phyloP scores from a whole-genome alignment of 1,139 yeast genomes.

The Yamadazyma kanchanaburiensis region DNA sequence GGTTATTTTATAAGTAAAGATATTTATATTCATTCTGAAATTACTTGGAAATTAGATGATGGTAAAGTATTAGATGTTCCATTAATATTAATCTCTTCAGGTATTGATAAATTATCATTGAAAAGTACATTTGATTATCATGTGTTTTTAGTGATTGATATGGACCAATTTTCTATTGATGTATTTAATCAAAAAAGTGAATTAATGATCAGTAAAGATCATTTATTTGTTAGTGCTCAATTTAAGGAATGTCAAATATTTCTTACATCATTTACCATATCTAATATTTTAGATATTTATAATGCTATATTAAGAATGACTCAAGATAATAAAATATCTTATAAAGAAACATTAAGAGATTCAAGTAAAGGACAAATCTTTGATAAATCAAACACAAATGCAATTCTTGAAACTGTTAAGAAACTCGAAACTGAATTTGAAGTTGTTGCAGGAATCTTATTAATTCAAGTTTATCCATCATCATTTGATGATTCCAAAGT shows the following conservation, averaged over 20 bases:
- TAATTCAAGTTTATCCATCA: slow-evolving; percentile 72
- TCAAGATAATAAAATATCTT: slow-evolving; percentile 69
- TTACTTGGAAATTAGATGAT: slow-evolving; percentile 59
- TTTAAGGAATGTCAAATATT: slow-evolving; percentile 59
- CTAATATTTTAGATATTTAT: slow-evolving; percentile 74
- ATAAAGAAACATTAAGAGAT: slow-evolving; percentile 67
- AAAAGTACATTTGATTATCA: slow-evolving; percentile 82
- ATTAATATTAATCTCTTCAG: slow-evolving; percentile 58
- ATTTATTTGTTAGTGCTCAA: slow-evolving; percentile 54
- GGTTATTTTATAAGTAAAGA: slow-evolving; percentile 56
- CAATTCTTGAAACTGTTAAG: slow-evolving; percentile 37
- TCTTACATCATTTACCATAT: slow-evolving; percentile 80
- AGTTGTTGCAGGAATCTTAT: slow-evolving; percentile 52
- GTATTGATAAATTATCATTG: slow-evolving; percentile 52
- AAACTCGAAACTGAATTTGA: slow-evolving; percentile 58
- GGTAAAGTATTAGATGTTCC: slow-evolving; percentile 56
- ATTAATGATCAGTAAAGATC: slow-evolving; percentile 49
- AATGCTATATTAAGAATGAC: slow-evolving; percentile 69
- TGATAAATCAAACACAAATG: slow-evolving; percentile 22
- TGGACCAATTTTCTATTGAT: slow-evolving; percentile 50
- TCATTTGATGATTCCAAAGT: slow-evolving; percentile 74
- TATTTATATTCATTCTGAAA: slow-evolving; percentile 58
- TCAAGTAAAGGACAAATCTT: slow-evolving; percentile 22
- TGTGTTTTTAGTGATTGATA: slow-evolving; percentile 63
- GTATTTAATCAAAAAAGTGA: slow-evolving; percentile 67